Conservation (phyloP, 345 rosid genomes). For the Populus pruinosa region DNA sequence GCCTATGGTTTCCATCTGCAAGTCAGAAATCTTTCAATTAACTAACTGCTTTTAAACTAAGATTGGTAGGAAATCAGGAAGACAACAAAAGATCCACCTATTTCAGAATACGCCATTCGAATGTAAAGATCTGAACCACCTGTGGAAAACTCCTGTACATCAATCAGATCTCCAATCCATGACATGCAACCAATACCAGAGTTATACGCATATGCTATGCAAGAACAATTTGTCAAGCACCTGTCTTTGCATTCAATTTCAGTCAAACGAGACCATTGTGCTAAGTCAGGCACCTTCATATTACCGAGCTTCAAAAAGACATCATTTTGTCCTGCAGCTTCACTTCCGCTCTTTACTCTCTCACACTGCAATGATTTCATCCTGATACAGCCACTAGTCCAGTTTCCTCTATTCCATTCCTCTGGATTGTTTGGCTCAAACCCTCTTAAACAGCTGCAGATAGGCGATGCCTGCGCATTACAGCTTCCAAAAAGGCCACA, state of each 20-base stretch:
- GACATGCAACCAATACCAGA: constrained; percentile 13
- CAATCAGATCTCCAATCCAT: constrained; percentile 13
- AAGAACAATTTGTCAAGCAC: constrained; percentile 34
- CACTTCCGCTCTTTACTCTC: constrained; percentile 9
- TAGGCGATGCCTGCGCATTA: constrained; percentile 11
- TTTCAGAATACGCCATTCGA: constrained; percentile 12
- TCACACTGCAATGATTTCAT: constrained; percentile 30
- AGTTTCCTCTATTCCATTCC: constrained; percentile 42
- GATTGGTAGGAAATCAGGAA: neutral
- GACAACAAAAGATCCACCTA: neutral
- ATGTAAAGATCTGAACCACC: constrained; percentile 17
- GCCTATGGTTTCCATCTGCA: neutral
- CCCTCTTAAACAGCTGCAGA: constrained; percentile 54
- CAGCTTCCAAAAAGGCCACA: constrained; percentile 55
- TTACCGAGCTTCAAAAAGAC: constrained; percentile 34
- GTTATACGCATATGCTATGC: constrained; percentile 18
- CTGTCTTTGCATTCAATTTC: constrained; percentile 12
- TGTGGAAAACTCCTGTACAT: constrained; percentile 4
- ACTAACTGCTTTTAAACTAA: neutral
- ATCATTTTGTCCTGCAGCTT: constrained; percentile 29
- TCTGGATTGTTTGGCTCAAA: constrained; percentile 37
- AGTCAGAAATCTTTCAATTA: neutral
- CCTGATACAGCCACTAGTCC: constrained; percentile 51
- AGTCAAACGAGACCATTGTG: constrained; percentile 15
- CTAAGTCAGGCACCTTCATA: constrained; percentile 44